These are phyloP conservation scores for Triglochin maritima DNA, from an alignment of 106 monocot species.

Conservation along the genomic window DNA sequence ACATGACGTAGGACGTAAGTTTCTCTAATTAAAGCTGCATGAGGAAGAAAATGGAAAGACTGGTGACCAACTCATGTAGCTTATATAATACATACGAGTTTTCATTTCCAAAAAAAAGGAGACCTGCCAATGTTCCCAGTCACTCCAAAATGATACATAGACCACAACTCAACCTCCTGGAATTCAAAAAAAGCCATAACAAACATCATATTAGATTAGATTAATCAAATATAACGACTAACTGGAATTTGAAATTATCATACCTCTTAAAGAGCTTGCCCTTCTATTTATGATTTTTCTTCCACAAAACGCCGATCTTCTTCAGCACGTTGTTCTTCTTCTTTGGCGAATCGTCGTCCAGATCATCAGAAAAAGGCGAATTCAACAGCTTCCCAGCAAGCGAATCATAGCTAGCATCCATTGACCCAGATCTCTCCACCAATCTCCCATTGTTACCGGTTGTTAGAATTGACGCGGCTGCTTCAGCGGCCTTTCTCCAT, in stretches of 20 bases:
- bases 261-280: not conserved
- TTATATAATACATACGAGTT: no score
- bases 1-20: no score
- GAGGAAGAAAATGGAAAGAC: no score
- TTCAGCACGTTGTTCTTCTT: slow-evolving; percentile 57
- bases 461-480: slow-evolving; percentile 63
- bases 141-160: no score
- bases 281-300: slow-evolving; percentile 57
- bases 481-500: slow-evolving; percentile 96
- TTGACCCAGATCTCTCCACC: slow-evolving; percentile 45
- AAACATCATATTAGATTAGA: no score
- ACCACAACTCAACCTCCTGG: no score
- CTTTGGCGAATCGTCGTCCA: slow-evolving; percentile 49
- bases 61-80: no score
- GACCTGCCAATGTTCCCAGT: no score
- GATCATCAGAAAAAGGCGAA: slow-evolving; percentile 66
- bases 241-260: not conserved
- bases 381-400: slow-evolving; percentile 51
- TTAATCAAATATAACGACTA: not conserved
- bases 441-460: slow-evolving; percentile 37
- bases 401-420: slow-evolving; percentile 19
- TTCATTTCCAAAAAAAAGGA: no score
- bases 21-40: no score
- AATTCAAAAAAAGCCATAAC: no score
- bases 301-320: slow-evolving; percentile 73